phyloP scores from a whole-genome alignment of 257 asterid genomes.

The Catharanthus roseus region DNA sequence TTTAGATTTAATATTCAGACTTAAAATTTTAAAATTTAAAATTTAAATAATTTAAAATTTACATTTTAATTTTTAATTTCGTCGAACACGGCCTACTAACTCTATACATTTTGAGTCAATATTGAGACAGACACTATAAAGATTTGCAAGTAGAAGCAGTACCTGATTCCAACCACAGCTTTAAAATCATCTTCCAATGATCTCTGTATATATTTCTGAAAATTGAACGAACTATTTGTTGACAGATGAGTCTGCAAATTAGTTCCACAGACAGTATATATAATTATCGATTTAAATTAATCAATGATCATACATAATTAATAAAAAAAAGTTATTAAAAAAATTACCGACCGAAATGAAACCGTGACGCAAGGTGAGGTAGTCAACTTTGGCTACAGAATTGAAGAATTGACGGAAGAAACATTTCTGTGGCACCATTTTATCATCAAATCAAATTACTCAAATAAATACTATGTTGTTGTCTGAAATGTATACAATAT shows the following conservation, averaged over 20 bases:
- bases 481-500: neutral
- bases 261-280: neutral
- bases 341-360: conserved; percentile 58
- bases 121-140: too few relatives aligned
- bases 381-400: conserved; percentile 69
- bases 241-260: conserved; percentile 61
- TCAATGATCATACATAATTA: neutral
- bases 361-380: conserved; percentile 78
- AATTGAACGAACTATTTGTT: conserved; percentile 54
- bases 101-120: too few relatives aligned
- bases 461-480: neutral
- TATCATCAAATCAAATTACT: too few relatives aligned
- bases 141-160: too few relatives aligned
- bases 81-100: too few relatives aligned
- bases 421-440: conserved; percentile 51
- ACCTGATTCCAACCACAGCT: conserved; percentile 68
- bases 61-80: too few relatives aligned
- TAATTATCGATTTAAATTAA: too few relatives aligned
- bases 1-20: too few relatives aligned
- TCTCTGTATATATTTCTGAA: conserved; percentile 57
- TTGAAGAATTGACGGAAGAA: conserved; percentile 65
- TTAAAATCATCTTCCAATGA: conserved; percentile 79
- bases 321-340: neutral
- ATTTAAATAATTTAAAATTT: too few relatives aligned
- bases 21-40: too few relatives aligned